These are phyloP conservation scores for Trametes cubensis DNA, from an alignment of 768 basidiomycete genomes.

Conservation along the genomic window DNA sequence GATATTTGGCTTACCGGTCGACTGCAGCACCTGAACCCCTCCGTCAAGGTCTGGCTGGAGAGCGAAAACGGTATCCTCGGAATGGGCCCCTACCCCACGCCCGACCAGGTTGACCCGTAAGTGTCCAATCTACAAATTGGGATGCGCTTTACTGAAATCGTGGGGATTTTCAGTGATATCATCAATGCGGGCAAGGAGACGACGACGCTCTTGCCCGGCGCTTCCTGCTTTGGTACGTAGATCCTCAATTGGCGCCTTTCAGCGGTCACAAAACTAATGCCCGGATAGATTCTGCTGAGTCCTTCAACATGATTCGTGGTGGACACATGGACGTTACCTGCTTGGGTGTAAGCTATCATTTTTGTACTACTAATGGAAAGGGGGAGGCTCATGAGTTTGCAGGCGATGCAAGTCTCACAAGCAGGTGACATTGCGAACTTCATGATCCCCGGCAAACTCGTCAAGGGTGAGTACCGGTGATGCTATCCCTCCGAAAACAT, in stretches of 20 bases:
- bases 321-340: slow-evolving; percentile 92
- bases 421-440: slow-evolving; percentile 94
- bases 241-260: not conserved
- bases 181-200: slow-evolving; percentile 95
- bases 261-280: slow-evolving; percentile 7
- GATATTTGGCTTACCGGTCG: not conserved
- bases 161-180: slow-evolving; percentile 58
- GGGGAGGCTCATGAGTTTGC: slow-evolving; percentile 5
- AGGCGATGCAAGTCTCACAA: slow-evolving; percentile 94
- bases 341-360: slow-evolving; percentile 66
- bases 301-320: slow-evolving; percentile 96
- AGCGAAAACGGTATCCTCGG: slow-evolving; percentile 89
- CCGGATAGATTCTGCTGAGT: slow-evolving; percentile 76
- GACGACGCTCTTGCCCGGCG: slow-evolving; percentile 86
- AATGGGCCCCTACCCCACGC: slow-evolving; percentile 83
- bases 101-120: slow-evolving; percentile 76
- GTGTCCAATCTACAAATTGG: slow-evolving; percentile 31
- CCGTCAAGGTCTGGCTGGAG: slow-evolving; percentile 82
- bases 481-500: not conserved
- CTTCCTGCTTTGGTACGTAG: slow-evolving; percentile 77
- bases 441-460: slow-evolving; percentile 93
- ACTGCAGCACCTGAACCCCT: slow-evolving; percentile 59
- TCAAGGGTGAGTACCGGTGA: slow-evolving; percentile 56
- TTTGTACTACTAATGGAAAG: not conserved
- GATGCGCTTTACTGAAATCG: not conserved